phyloP scores from a whole-genome alignment of 1,284 basidiomycete species.

The Malassezia nana region DNA sequence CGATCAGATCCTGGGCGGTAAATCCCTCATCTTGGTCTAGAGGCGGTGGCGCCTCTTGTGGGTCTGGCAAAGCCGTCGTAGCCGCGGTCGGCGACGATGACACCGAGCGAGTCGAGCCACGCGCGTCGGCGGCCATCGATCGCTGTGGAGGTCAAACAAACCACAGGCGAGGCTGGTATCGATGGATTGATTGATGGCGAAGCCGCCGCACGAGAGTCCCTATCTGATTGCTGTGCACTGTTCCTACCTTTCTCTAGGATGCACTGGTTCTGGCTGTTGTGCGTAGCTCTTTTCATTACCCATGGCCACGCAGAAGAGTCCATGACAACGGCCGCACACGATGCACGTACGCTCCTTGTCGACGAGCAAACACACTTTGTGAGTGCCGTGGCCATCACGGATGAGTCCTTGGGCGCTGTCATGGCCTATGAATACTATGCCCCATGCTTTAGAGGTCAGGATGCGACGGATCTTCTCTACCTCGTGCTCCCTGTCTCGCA shows the following conservation, averaged over 20 bases:
- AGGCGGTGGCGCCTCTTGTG: conserved; percentile 1
- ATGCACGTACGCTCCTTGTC: not conserved
- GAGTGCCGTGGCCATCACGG: not conserved
- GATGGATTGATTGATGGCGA: no score
- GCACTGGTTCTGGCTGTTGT: not conserved
- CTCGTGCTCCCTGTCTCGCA: conserved; percentile 43
- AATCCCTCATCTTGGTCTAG: conserved; percentile 26
- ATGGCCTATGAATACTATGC: conserved; percentile 36
- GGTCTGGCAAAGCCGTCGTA: conserved; percentile 6
- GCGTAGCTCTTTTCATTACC: not conserved
- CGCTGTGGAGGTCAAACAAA: not conserved
- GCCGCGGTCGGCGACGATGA: not conserved
- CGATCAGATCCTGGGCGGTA: conserved; percentile 47
- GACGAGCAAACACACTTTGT: conserved; percentile 7
- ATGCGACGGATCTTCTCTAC: conserved; percentile 33
- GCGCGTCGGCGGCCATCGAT: not conserved
- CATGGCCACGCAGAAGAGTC: not conserved
- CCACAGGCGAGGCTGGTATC: no score
- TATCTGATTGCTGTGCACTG: no score
- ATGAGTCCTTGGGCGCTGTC: not conserved
- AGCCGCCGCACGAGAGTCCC: no score
- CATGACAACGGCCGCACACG: not conserved
- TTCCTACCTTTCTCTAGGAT: not conserved
- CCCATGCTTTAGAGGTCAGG: conserved; percentile 23
- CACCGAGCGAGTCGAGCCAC: not conserved